Evolutionary conservation across 2,329 filamentous ascomycete species (phyloP), one percentile per base, ranked within the genome.

Genomic region (Aspergillus tubingensis): DNA sequence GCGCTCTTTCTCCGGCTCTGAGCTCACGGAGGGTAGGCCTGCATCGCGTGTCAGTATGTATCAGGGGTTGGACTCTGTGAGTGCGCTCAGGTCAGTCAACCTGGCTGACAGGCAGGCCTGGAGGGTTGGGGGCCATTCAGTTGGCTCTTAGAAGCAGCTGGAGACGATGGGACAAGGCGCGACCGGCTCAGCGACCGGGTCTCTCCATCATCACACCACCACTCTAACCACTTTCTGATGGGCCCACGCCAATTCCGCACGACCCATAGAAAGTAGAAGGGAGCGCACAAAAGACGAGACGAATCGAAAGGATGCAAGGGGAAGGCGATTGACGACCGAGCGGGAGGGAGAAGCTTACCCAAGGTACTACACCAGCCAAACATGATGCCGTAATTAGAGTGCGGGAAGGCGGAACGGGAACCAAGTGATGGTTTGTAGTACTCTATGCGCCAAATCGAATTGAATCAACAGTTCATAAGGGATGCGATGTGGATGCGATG

Each of bases 1-100:
- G 62, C 83, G 79, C 67, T 80, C 79, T 64, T 75, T 76, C 47
- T 77, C 72, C 21, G 72, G 69, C 25, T 76, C 72, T 54, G 73
- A 68, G 41, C 63, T 67, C 50, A 74, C 64, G 19, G 74, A 65
- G 51, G 75, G 71, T 54, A 72, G 56, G 58, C 68, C 74, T 77
- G 59, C 30, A 52, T 38, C 19, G 15, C 49, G 38, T 54, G 61
- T 70, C 56, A 65, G 68, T 62, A 65, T 55, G 68, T 62, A 65
- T 55, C 49, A 21, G 23, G 11, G 23, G 44, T 15, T 17, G 8
- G 23, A 25, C 10, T 21, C 7, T 4, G n/a, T 27, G 21, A 38
- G 49, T 30, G 10, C 27, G 25, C 5, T 44, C 19, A 32, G 30
- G 11, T 36, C 11, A 49, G 21, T 49, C 15, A 30, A 13, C 15